Evolutionary conservation across 306 rosid species (phyloP).

Genomic region (Cucumis sativus): DNA sequence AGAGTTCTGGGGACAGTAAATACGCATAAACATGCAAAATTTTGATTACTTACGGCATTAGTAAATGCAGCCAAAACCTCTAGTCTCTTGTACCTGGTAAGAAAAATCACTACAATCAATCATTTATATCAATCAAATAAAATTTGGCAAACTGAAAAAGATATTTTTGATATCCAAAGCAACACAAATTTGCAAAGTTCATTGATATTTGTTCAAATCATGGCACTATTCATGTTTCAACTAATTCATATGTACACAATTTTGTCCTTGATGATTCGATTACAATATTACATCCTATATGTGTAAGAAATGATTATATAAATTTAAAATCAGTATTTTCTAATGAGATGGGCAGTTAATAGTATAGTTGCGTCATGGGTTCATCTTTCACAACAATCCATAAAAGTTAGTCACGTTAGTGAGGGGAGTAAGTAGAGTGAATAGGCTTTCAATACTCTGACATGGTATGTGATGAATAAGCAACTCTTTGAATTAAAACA

Average conservation of each 20-base stretch:
- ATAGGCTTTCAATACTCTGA: neutral
- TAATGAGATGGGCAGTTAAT: neutral
- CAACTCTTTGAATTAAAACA: neutral
- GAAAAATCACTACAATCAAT: neutral
- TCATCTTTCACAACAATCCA: neutral
- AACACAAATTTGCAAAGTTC: neutral
- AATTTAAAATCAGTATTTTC: neutral
- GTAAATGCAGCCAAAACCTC: slow-evolving; percentile 94
- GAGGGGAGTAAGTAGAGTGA: too few species aligned
- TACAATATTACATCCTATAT: neutral
- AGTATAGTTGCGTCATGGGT: neutral
- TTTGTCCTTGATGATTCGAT: neutral
- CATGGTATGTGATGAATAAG: neutral
- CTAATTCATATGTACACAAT: neutral
- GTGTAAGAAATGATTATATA: neutral
- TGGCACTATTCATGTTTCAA: neutral
- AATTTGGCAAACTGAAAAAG: neutral
- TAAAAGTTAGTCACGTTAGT: neutral
- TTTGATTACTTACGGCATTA: slow-evolving; percentile 73
- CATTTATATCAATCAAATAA: neutral
- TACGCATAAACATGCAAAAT: slow-evolving; percentile 2
- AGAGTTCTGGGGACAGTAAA: neutral
- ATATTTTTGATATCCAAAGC: neutral
- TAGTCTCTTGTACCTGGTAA: slow-evolving; percentile 80
- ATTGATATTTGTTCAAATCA: neutral